Evolutionary conservation across 2,329 filamentous ascomycete species (phyloP), one percentile per base, ranked within the genome.

Genomic region (Scedosporium apiospermum): DNA sequence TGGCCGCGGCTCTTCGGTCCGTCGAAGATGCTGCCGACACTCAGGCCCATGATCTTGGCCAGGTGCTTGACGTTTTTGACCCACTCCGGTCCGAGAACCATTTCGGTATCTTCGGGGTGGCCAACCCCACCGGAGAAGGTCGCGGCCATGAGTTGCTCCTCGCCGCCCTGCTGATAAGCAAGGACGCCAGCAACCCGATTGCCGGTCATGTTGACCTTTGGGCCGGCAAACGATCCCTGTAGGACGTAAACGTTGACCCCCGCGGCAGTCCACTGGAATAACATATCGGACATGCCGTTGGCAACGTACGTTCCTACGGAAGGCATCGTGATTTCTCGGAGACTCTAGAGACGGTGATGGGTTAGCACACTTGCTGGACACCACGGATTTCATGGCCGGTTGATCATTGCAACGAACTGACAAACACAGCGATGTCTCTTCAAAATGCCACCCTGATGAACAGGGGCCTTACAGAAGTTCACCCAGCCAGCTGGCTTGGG

Each of bases 41-140:
- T 62, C 18, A 76, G 14, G 0, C 68, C 70, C 3, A 78, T 65
- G 0, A 70, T 27, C 4, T 61, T 63, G 1, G 70, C 72, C 1
- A 77, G 42, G 1, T 64, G 41, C 0, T 76, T 67, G 0, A 70
- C 73, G 0, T 73, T 67, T 0, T 60, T 51, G 0, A 69, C 67
- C 75, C 75, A 78, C 4, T 69, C 60, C 1, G 23, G 3, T 1
- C 55, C 38, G 61, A 61, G 46, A 2, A 61, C 60, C 60, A 61
- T 55, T 3, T 41, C 46, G 49, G 38, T 49, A 9, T 21, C 34
- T 5, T 10, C 27, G 27, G 44, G 26, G 9, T 57, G 27, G 10
- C n/a, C 16, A 21, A 26, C n/a, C 4, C 49, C 60, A 6, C 64
- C 60, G 34, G 59, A 51, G 26, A 57, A 30, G 10, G 58, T 62